phyloP scores from a whole-genome alignment of 257 asterid genomes.

The Solanum clarkiae region DNA sequence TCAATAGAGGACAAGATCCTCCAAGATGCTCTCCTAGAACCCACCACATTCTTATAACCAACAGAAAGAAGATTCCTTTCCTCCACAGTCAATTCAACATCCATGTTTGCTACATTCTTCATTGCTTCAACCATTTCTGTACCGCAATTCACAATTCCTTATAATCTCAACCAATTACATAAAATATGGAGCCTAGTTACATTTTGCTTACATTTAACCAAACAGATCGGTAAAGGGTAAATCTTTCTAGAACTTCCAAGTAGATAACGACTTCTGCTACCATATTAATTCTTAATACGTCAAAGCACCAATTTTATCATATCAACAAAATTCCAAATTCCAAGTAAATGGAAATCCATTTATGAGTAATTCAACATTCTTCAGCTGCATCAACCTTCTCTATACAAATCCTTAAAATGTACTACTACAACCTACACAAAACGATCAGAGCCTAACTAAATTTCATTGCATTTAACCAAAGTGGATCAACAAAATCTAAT shows the following conservation, averaged over 20 bases:
- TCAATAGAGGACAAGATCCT: slow-evolving; percentile 86
- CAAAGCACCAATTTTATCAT: background rate
- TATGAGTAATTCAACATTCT: background rate
- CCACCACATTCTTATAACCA: slow-evolving; percentile 81
- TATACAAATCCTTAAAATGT: background rate
- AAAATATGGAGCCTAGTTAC: background rate
- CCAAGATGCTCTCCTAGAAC: slow-evolving; percentile 87
- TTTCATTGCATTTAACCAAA: background rate
- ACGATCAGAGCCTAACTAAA: background rate
- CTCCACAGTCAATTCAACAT: slow-evolving; percentile 70
- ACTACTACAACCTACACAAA: background rate
- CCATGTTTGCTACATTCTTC: slow-evolving; percentile 67
- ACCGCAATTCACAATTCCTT: background rate
- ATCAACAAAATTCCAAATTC: background rate
- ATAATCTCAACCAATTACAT: background rate
- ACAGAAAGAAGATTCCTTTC: slow-evolving; percentile 89
- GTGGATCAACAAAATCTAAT: background rate
- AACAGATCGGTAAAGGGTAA: background rate
- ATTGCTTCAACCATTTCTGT: slow-evolving; percentile 83
- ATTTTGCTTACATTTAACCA: background rate
- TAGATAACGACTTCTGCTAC: background rate
- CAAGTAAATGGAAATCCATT: background rate
- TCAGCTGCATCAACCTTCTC: background rate
- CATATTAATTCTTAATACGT: background rate
- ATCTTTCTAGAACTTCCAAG: background rate